A percentile compares a stretch with the other conserved stretches of the same genome.
phyloP scores from a whole-genome alignment of 805 yeast species.

The Starmerella roubikii region DNA sequence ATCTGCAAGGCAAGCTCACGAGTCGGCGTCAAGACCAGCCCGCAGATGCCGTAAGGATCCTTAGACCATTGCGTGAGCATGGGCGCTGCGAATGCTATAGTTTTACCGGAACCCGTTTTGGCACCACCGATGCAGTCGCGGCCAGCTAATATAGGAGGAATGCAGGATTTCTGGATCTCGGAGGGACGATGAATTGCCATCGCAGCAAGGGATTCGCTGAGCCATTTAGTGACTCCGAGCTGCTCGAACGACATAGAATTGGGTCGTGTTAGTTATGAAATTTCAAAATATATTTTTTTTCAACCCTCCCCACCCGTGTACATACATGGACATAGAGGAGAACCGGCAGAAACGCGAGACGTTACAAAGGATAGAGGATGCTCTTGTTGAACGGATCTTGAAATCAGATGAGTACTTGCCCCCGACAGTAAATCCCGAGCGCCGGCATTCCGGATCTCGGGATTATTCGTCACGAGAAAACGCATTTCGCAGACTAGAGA shows the following conservation, averaged over 20 bases:
- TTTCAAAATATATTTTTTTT: neutral
- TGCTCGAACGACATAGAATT: slow-evolving; percentile 31
- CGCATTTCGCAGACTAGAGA: slow-evolving; percentile 13
- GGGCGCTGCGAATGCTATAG: slow-evolving; percentile 96
- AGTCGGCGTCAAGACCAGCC: slow-evolving; percentile 72
- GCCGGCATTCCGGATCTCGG: neutral
- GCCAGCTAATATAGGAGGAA: slow-evolving; percentile 72
- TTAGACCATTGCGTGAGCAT: slow-evolving; percentile 89
- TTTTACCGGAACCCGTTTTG: slow-evolving; percentile 94
- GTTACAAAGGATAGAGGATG: slow-evolving; percentile 56
- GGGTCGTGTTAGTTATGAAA: neutral
- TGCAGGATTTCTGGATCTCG: slow-evolving; percentile 73
- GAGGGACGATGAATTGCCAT: slow-evolving; percentile 81
- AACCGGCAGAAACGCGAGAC: slow-evolving; percentile 31
- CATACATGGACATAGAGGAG: slow-evolving; percentile 15
- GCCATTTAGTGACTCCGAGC: slow-evolving; percentile 78
- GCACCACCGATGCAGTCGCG: slow-evolving; percentile 97
- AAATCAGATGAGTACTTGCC: slow-evolving; percentile 18
- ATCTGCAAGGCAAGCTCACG: slow-evolving; percentile 92
- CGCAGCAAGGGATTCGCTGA: slow-evolving; percentile 60
- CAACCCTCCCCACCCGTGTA: neutral
- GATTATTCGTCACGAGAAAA: slow-evolving; percentile 9
- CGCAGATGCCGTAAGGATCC: slow-evolving; percentile 88
- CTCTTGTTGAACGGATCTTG: slow-evolving; percentile 44
- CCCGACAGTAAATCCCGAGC: neutral